Conservation (phyloP, 495 filamentous ascomycete species). For the Lepraria neglecta region DNA sequence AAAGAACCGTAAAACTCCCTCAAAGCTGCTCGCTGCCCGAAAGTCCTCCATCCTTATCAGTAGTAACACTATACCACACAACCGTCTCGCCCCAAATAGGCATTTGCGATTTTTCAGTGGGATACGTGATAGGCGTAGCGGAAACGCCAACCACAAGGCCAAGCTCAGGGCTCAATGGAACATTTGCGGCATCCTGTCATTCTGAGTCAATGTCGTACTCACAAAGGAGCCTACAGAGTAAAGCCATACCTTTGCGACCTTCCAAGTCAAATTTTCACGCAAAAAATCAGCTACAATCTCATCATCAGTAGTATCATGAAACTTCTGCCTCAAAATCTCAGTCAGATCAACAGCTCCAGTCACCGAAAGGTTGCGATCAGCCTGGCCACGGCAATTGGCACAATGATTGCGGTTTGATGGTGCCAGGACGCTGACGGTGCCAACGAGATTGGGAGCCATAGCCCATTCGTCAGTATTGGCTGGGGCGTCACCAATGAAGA, state of each 20-base stretch:
- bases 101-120: not conserved
- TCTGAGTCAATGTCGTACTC: too few relatives aligned
- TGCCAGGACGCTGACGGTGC: not conserved
- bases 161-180: not conserved
- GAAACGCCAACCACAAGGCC: not conserved
- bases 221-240: not conserved
- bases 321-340: not conserved
- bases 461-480: not conserved
- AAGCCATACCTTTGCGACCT: not conserved
- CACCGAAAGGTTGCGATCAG: not conserved
- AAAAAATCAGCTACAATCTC: not conserved
- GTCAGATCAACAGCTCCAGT: slow-evolving; percentile 2
- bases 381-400: not conserved
- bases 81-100: not conserved
- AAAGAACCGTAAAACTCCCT: not conserved
- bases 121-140: not conserved
- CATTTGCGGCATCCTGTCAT: not conserved
- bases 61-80: not conserved
- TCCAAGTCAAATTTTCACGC: not conserved
- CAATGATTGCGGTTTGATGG: not conserved
- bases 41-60: not conserved
- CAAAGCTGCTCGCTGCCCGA: not conserved
- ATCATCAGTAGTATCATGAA: not conserved
- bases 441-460: not conserved
- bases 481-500: not conserved